Evolutionary conservation across 345 rosid species (phyloP).

Genomic region (Eucalyptus regnans): DNA sequence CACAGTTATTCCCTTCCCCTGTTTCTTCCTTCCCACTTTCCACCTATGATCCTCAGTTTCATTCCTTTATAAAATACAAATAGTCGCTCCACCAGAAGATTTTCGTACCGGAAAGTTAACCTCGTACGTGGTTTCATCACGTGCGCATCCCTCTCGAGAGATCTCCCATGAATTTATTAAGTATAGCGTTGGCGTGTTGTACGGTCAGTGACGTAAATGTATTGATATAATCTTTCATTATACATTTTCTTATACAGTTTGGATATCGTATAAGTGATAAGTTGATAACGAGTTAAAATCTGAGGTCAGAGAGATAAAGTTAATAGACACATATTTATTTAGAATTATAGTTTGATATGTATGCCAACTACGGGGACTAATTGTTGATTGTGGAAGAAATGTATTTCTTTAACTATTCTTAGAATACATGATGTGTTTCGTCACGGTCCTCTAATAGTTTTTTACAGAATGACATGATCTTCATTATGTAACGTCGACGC

Average conservation of each 20-base stretch:
- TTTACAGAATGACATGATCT: neutral
- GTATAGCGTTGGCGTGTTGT: rapidly evolving
- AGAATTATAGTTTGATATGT: neutral
- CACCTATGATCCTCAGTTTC: neutral
- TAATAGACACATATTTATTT: neutral
- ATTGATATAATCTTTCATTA: neutral
- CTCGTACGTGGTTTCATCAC: neutral
- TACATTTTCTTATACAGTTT: neutral
- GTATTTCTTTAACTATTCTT: neutral
- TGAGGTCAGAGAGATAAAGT: neutral
- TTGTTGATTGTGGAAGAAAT: neutral
- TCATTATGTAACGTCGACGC: neutral
- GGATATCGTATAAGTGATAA: neutral
- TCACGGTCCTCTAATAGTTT: neutral
- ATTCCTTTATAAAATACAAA: neutral
- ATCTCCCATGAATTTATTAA: neutral
- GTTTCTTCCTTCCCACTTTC: neutral
- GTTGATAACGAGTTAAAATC: neutral
- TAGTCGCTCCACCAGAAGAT: neutral
- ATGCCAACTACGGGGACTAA: neutral
- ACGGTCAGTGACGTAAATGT: neutral
- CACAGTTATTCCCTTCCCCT: neutral
- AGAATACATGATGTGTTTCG: neutral
- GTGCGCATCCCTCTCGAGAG: neutral
- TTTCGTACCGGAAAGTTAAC: neutral